Base-by-base conservation (phyloP, 2,329 filamentous ascomycete genomes). In the Keithomyces neogunnii region DNA sequence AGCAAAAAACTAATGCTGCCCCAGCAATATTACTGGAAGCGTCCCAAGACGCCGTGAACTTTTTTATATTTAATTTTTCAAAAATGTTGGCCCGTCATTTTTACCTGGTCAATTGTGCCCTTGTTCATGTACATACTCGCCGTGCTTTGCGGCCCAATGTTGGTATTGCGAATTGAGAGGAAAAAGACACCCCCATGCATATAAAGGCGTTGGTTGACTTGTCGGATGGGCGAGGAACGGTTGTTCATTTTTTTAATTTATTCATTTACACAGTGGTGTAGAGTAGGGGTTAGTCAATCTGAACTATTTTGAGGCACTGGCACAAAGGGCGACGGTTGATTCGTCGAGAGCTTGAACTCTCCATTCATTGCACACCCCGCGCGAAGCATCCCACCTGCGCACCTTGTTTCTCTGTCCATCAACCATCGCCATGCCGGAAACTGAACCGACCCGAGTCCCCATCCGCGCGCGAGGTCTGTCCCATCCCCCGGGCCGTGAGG, bases 1-100 rank as follows among this genome's bases (percentile, higher is more conserved):
- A 19, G 45, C 7, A 39, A 31, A 28, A 45, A 28, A 36, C 54
- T 57, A 8, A 51, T 44, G 31, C n/a, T 9, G 5, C n/a, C 30
- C 26, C 6, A 84, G 81, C 82, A 85, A 82, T 85, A 85, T 61
- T 85, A 82, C 65, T 85, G 82, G 82, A 85, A 85, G 70, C 73
- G 76, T 48, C 81, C 81, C 10, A 73, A 73, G 58, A 84, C 80
- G 11, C 81, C 81, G 47, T 84, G 19, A 60, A 69, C 45, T 11
- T 47, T 19, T 44, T 13, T 39, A 48, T 19, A 13, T 32, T 39
- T 30, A 13, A 11, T 19, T 19, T 19, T 19, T 19, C 19, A 19
- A 19, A 19, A 19, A 19, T 19, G 19, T 19, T 19, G 19, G 19
- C 19, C 19, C 19, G 19, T 19, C 19, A 19, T 19, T 19, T 19